Evolutionary conservation across 2,329 filamentous ascomycete genomes (phyloP).

Genomic region (Colletotrichum paranaense): DNA sequence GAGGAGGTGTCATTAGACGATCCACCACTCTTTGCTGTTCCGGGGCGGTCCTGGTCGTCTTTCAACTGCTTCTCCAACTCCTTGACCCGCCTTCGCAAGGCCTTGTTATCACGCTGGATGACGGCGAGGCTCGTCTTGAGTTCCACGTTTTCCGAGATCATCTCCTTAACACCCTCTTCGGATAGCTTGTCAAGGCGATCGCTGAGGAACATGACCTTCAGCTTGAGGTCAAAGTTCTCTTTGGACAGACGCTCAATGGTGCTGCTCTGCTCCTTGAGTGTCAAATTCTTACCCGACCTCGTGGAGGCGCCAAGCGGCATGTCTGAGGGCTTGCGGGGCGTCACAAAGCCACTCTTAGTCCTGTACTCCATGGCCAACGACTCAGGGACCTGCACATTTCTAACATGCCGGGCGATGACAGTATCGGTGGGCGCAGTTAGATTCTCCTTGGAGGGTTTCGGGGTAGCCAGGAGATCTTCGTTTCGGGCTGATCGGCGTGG

Average conservation of each 20-base stretch:
- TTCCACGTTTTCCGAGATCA: conserved; percentile 97
- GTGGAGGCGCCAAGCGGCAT: conserved; percentile 64
- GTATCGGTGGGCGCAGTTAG: conserved; percentile 83
- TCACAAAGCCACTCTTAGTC: conserved; percentile 75
- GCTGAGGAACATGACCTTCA: conserved; percentile 97
- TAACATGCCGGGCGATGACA: conserved; percentile 86
- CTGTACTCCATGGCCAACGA: conserved; percentile 89
- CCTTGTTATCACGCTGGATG: conserved; percentile 90
- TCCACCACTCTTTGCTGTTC: conserved; percentile 66
- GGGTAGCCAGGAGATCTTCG: conserved; percentile 72
- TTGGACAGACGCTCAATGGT: conserved; percentile 97
- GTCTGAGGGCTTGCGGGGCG: conserved; percentile 63
- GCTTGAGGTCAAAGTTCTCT: conserved; percentile 97
- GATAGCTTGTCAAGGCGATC: conserved; percentile 93
- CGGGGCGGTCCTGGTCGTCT: conserved; percentile 71
- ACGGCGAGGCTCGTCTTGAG: conserved; percentile 91
- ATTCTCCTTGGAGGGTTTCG: conserved; percentile 68
- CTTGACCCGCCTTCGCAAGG: conserved; percentile 81
- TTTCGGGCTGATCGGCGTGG: conserved; percentile 49
- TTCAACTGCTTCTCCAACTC: conserved; percentile 86
- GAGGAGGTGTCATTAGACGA: conserved; percentile 68
- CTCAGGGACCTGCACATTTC: conserved; percentile 90
- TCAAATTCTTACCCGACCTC: conserved; percentile 77
- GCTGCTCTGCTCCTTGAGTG: conserved; percentile 95
- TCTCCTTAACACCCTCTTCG: conserved; percentile 96